Percentiles rank a stretch among this genome's conserved stretches.
phyloP scores from a whole-genome alignment of 805 yeast genomes.

The Yarrowia yakushimensis region DNA sequence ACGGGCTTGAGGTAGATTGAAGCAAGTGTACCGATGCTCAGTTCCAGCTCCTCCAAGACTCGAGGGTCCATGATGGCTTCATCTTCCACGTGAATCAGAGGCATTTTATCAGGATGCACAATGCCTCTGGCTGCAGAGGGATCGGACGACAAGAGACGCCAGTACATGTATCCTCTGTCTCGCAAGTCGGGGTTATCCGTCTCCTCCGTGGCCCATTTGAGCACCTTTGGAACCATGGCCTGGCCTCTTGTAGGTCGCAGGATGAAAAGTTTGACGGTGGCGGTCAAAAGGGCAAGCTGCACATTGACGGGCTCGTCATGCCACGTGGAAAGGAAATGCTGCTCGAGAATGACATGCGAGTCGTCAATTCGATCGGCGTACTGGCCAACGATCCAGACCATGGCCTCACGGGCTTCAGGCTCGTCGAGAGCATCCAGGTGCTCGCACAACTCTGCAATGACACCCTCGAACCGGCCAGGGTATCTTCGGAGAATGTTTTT shows the following conservation, averaged over 20 bases:
- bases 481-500: constrained; percentile 75
- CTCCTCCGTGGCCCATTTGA: constrained; percentile 70
- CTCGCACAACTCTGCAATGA: constrained; percentile 44
- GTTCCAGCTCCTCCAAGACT: constrained; percentile 74
- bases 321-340: constrained; percentile 45
- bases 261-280: constrained; percentile 66
- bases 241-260: constrained; percentile 54
- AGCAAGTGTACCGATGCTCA: constrained; percentile 77
- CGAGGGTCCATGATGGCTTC: constrained; percentile 61
- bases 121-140: constrained; percentile 49
- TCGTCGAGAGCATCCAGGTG: constrained; percentile 58
- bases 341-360: constrained; percentile 43
- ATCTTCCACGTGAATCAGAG: constrained; percentile 61
- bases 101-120: constrained; percentile 54
- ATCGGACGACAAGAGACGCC: constrained; percentile 66
- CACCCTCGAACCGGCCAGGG: constrained; percentile 53
- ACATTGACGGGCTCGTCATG: constrained; percentile 68
- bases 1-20: constrained; percentile 83
- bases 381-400: constrained; percentile 83
- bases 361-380: constrained; percentile 50
- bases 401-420: constrained; percentile 71
- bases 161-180: constrained; percentile 79
- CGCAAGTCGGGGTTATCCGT: constrained; percentile 79
- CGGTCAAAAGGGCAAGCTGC: constrained; percentile 68
- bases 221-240: constrained; percentile 51